Evolutionary conservation across 257 asterid species (phyloP).

Genomic region (Solanum bukasovii): DNA sequence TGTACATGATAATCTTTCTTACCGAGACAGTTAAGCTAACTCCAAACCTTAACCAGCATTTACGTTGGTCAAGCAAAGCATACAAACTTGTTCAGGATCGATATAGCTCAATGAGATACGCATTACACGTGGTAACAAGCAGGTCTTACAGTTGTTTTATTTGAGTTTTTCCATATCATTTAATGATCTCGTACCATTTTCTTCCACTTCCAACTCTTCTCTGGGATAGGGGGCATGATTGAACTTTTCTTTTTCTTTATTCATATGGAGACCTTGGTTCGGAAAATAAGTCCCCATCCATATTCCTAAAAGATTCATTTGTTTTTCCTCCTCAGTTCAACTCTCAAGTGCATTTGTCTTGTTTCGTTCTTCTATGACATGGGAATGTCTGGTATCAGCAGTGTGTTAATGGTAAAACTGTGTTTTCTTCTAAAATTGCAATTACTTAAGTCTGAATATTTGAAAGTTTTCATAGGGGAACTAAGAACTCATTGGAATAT

Average conservation of each 20-base stretch:
- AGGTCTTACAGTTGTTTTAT: constrained; percentile 26
- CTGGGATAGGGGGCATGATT: not conserved
- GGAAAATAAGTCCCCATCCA: not conserved
- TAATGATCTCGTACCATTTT: not conserved
- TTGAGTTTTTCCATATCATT: not conserved
- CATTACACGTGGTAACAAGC: constrained; percentile 66
- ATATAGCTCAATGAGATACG: constrained; percentile 58
- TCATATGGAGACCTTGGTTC: not conserved
- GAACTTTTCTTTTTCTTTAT: not conserved
- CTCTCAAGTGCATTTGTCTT: constrained; percentile 59
- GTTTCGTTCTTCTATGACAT: constrained; percentile 82
- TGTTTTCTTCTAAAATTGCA: not conserved
- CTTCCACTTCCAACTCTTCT: not conserved
- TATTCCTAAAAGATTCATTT: not conserved
- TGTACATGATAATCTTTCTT: constrained; percentile 60
- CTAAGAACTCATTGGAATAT: not conserved
- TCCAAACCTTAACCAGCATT: constrained; percentile 19
- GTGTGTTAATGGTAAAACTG: constrained; percentile 54
- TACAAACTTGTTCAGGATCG: constrained; percentile 43
- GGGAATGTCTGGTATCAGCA: constrained; percentile 90
- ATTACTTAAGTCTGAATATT: not conserved
- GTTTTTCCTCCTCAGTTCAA: constrained; percentile 37
- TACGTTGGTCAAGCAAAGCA: constrained; percentile 32
- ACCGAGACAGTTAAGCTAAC: constrained; percentile 47
- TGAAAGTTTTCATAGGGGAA: not conserved